Evolutionary conservation across 257 asterid genomes (phyloP), one percentile per base, ranked within the genome.

Genomic region (Galeopsis tetrahit): DNA sequence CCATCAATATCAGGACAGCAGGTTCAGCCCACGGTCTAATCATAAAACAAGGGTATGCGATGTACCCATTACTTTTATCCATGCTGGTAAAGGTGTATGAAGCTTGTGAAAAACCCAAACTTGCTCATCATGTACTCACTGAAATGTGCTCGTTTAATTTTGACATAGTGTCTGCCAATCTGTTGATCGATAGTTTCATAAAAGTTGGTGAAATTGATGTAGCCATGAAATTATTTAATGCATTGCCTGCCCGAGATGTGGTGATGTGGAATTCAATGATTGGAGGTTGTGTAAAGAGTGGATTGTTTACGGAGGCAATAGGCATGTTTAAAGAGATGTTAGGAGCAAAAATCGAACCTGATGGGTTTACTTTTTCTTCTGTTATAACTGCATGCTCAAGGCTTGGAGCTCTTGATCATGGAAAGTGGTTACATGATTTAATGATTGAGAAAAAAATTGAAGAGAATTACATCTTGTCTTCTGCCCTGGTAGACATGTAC

Each of bases 401-500:
- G 82, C 86, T 89, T 71, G 96, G 93, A 80, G 86, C 90, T 75
- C 56, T 49, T 49, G 31, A 49, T 49, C 1, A 49, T 14, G 98
- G 92, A 73, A 85, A 81, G 78, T 84, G 93, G 93, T 85, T 88
- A 49, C 98, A 89, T 51, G 66, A 62, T 79, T 60, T 86, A 66
- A 77, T 92, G 89, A 79, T 56, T 6, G 90, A 85, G 83, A 86
- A 75, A 80, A 80, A 68, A 57, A 68, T 85, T 64, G 79, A 84
- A 64, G 78, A 86, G 34, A 92, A 89, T 78, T 81, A 80, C 74
- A 89, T 89, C 43, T 73, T 89, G 63, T 83, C 88, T 56, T 84
- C 97, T 81, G 97, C 96, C 11, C 66, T 92, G 4, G 76, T 92
- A 32, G 94, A 92, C 81, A 85, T 92, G 94, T 92, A 88, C 75